Conservation (phyloP, 2,329 filamentous ascomycete species). For the Didymella lethalis region DNA sequence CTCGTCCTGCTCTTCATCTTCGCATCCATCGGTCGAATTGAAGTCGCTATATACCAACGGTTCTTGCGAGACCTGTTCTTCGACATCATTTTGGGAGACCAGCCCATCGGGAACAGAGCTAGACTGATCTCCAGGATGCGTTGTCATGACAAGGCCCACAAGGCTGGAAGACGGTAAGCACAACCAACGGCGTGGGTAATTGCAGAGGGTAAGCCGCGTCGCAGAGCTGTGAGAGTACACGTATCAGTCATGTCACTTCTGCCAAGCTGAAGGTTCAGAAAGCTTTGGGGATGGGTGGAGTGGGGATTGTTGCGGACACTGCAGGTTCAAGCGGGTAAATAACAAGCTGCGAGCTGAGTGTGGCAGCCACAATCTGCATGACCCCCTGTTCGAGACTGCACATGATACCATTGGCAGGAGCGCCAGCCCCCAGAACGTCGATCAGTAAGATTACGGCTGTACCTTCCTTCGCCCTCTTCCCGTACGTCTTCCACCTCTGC, state of each 20-base stretch:
- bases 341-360: neutral
- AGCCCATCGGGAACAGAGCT: neutral
- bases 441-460: neutral
- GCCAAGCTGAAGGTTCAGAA: neutral
- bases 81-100: neutral
- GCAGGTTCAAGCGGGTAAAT: neutral
- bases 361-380: neutral
- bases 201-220: neutral
- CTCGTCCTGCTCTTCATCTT: neutral
- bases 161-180: neutral
- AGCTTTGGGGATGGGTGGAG: too few species aligned
- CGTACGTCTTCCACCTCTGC: slow-evolving; percentile 3
- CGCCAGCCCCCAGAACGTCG: neutral
- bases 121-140: neutral
- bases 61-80: neutral
- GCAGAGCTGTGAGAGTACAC: neutral
- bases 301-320: neutral
- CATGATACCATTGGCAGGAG: neutral
- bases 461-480: neutral
- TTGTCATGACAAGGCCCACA: neutral
- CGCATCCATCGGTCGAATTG: neutral
- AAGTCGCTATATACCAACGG: neutral
- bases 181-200: neutral
- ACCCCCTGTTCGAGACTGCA: neutral
- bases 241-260: neutral